Evolutionary conservation across 2,329 filamentous ascomycete species (phyloP).

Genomic region (Lasiodiplodia gonubiensis): DNA sequence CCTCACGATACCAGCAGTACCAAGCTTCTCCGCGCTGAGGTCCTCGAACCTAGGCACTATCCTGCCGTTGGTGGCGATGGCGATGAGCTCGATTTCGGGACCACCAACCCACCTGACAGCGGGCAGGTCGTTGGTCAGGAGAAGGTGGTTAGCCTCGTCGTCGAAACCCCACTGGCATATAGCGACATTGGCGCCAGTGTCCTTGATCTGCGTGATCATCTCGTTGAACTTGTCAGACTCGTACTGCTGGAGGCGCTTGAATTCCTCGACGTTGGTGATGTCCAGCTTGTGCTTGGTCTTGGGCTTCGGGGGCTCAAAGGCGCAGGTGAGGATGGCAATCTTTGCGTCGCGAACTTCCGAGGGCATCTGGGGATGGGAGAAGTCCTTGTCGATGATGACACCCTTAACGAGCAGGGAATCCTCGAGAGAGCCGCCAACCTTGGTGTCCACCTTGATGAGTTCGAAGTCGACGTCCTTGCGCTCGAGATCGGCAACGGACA

Average conservation of each 20-base stretch:
- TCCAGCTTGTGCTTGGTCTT: slow-evolving; percentile 99
- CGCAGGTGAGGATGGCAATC: slow-evolving; percentile 95
- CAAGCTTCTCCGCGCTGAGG: slow-evolving; percentile 86
- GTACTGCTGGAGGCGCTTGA: slow-evolving; percentile 96
- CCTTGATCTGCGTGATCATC: slow-evolving; percentile 99
- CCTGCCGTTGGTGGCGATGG: slow-evolving; percentile 96
- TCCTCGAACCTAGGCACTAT: slow-evolving; percentile 98
- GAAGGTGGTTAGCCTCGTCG: slow-evolving; percentile 96
- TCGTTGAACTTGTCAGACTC: slow-evolving; percentile 95
- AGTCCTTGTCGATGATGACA: slow-evolving; percentile 99
- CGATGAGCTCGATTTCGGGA: slow-evolving; percentile 97
- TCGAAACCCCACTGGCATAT: slow-evolving; percentile 99
- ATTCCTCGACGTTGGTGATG: slow-evolving; percentile 95
- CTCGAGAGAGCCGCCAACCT: slow-evolving; percentile 92
- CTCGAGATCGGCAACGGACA: slow-evolving; percentile 94
- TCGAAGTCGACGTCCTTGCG: slow-evolving; percentile 98
- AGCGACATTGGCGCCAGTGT: slow-evolving; percentile 92
- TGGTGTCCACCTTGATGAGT: slow-evolving; percentile 98
- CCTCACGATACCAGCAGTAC: slow-evolving; percentile 83
- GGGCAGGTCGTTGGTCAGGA: slow-evolving; percentile 93
- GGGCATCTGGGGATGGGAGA: slow-evolving; percentile 99
- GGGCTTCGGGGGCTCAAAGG: slow-evolving; percentile 97
- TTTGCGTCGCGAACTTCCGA: slow-evolving; percentile 94
- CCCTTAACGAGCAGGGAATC: slow-evolving; percentile 95
- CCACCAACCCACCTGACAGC: slow-evolving; percentile 98